Evolutionary conservation across 116 monocot species (phyloP), one percentile per base, ranked within the genome.

Genomic region (Phalaenopsis hybrid): DNA sequence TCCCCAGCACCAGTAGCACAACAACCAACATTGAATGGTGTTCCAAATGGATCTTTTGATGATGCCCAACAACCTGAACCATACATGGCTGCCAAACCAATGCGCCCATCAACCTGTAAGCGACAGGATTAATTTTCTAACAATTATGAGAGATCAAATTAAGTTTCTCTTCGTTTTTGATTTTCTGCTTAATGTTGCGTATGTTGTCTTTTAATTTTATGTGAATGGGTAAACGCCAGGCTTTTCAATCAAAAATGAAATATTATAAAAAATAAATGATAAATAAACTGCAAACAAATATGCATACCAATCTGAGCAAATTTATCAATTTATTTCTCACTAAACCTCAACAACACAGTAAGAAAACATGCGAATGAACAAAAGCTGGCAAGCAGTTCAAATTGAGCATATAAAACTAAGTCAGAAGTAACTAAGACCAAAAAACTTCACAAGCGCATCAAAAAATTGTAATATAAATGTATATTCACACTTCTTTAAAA

Each of bases 11-110:
- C 97, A 85, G 85, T 87, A 78, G 97, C 95, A 94, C 94, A 98
- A 79, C 97, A 98, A 74, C 91, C 94, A 85, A 89, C 86, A 80
- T 89, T 44, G 85, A 86, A 92, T 80, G 92, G 91, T 81, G 89
- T 75, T 51, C 96, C 94, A 90, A 92, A 90, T 1, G 88, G 87
- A 80, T 88, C 97, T 89, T 81, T 98, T 68, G 88, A 89, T 80
- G 97, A 91, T 77, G 97, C 97, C 97, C 97, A 98, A 83, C 91
- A 98, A 1, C 97, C 97, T n/a, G 93, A 89, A 77, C 97, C 97
- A 85, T 93, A 94, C 86, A 87, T 93, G 21, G 93, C 97, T 44
- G 94, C 97, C 86, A 98, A 87, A 57, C 97, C 97, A 58, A 98
- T 81, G 28, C 97, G 95, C 12, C 97, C 97, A 89, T 93, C 92